A percentile compares a stretch with the other conserved stretches of the same genome.
Conservation (phyloP, 352 stramenopile genomes). For the Pythium rhizo-oryzae region DNA sequence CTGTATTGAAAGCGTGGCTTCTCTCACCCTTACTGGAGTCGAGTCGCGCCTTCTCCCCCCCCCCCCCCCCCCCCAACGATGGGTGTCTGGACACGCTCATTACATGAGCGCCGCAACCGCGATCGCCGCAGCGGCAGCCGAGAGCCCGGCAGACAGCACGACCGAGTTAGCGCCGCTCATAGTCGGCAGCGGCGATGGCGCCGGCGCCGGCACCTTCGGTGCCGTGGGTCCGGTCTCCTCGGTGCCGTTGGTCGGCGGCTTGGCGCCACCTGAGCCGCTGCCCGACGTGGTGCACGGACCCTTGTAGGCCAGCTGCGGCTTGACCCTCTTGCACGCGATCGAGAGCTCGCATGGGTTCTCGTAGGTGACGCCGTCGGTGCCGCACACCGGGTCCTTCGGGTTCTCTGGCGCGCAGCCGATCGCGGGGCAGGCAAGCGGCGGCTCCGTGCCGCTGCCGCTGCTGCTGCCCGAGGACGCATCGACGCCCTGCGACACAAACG, state of each 20-base stretch:
- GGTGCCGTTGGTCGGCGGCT: neutral
- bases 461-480: conserved; percentile 28
- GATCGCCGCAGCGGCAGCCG: neutral
- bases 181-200: neutral
- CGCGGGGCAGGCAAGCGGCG: neutral
- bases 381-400: conserved; percentile 41
- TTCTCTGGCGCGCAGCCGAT: conserved; percentile 1
- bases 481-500: neutral
- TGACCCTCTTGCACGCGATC: conserved; percentile 1
- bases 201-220: neutral
- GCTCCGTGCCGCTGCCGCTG: conserved; percentile 33
- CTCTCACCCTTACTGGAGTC: too few species aligned
- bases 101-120: neutral
- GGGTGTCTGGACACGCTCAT: neutral
- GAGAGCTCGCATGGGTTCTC: conserved; percentile 49
- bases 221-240: neutral
- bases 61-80: too few species aligned
- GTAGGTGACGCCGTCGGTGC: conserved; percentile 57
- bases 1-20: too few species aligned
- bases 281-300: neutral
- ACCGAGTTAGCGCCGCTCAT: neutral
- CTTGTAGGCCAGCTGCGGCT: neutral
- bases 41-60: too few species aligned
- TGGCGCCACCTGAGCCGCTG: neutral
- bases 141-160: neutral